Evolutionary conservation across 305 asterid species (phyloP).

Genomic region (Solanum hybrid): DNA sequence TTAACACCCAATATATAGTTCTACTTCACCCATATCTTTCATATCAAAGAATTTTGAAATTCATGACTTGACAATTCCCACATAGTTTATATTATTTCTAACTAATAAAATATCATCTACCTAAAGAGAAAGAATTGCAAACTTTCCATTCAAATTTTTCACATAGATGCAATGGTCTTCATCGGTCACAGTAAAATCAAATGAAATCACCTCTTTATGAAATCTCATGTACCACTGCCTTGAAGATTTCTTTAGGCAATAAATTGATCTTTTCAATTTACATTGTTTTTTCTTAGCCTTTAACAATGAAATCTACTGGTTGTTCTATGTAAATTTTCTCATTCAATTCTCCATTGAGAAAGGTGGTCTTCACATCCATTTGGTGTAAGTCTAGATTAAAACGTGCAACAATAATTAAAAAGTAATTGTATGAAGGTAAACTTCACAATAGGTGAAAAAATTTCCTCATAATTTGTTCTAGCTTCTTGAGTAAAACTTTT

Average conservation of each 20-base stretch:
- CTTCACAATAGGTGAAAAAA: background rate
- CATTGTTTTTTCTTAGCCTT: background rate
- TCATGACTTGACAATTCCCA: background rate
- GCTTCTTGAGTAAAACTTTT: background rate
- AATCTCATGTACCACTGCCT: too few species aligned
- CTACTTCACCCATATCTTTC: background rate
- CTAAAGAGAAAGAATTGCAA: background rate
- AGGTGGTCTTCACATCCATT: background rate
- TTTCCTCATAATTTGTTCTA: background rate
- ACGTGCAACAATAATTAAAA: too few species aligned
- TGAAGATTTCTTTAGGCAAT: too few species aligned
- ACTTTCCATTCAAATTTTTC: background rate
- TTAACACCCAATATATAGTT: background rate
- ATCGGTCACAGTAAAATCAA: too few species aligned
- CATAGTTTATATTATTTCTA: background rate
- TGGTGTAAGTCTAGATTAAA: background rate
- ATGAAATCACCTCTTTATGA: too few species aligned
- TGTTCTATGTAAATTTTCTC: background rate
- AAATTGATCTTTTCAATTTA: background rate
- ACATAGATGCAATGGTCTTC: background rate
- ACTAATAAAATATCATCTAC: background rate
- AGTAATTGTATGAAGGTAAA: background rate
- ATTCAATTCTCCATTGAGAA: background rate
- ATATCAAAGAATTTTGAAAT: background rate
- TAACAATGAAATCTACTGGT: background rate